Percentiles rank a stretch among this genome's conserved stretches.
phyloP scores from a whole-genome alignment of 108 stramenopile species.

The Nitzschia sp. region DNA sequence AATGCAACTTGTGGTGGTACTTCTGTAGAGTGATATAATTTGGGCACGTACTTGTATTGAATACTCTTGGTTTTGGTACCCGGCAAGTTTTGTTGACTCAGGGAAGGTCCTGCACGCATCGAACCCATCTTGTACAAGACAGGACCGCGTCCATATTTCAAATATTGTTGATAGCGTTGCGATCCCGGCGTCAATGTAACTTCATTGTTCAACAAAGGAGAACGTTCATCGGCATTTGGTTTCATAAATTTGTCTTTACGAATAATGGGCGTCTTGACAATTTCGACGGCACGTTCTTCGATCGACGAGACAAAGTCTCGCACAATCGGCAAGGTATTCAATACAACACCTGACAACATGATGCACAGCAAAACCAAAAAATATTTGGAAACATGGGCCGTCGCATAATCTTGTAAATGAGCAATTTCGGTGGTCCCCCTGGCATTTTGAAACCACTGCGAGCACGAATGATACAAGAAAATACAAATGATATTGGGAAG shows the following conservation, averaged over 20 bases:
- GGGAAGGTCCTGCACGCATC: slow-evolving; percentile 66
- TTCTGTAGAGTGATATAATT: slow-evolving; percentile 22
- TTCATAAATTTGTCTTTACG: slow-evolving; percentile 20
- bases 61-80: slow-evolving; percentile 23
- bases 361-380: slow-evolving; percentile 67
- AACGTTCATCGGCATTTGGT: slow-evolving; percentile 41
- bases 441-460: slow-evolving; percentile 63
- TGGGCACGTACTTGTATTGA: slow-evolving; percentile 30
- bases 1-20: background rate
- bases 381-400: slow-evolving; percentile 70
- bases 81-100: slow-evolving; percentile 24
- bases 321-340: slow-evolving; percentile 66
- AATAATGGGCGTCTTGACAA: slow-evolving; percentile 61
- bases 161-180: slow-evolving; percentile 56
- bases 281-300: slow-evolving; percentile 64
- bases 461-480: slow-evolving; percentile 62
- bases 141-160: slow-evolving; percentile 71
- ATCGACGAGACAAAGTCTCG: slow-evolving; percentile 58
- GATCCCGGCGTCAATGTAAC: slow-evolving; percentile 27
- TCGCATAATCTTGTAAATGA: slow-evolving; percentile 65
- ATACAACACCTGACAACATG: slow-evolving; percentile 61
- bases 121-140: slow-evolving; percentile 55
- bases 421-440: slow-evolving; percentile 59
- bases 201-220: slow-evolving; percentile 36
- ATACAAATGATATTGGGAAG: slow-evolving; percentile 84